These are phyloP conservation scores for Neopestalotiopsis clavispora DNA, from an alignment of 2,329 filamentous ascomycete species.

Conservation along the genomic window DNA sequence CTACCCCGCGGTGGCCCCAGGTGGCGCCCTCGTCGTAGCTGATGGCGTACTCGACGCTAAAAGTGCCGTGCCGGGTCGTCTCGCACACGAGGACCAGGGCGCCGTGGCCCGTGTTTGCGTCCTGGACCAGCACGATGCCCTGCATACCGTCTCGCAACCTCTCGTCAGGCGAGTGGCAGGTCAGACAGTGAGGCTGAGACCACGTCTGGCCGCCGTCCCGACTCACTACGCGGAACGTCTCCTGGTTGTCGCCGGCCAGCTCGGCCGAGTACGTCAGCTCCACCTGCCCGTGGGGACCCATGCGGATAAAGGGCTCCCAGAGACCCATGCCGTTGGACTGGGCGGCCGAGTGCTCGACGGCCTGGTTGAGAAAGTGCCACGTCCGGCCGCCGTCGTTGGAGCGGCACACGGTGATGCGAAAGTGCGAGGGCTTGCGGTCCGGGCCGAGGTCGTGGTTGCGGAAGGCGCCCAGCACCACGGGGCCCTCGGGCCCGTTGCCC, in stretches of 20 bases:
- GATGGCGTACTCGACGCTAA: slow-evolving; percentile 49
- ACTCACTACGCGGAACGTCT: slow-evolving; percentile 52
- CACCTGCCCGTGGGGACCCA: slow-evolving; percentile 39
- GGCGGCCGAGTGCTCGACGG: slow-evolving; percentile 45
- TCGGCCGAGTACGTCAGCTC: slow-evolving; percentile 53
- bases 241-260: slow-evolving; percentile 49
- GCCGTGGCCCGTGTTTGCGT: slow-evolving; percentile 33
- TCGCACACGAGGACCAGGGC: slow-evolving; percentile 51
- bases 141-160: slow-evolving; percentile 49
- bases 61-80: slow-evolving; percentile 45
- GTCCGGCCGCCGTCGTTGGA: slow-evolving; percentile 46
- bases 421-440: slow-evolving; percentile 39
- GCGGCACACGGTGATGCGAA: slow-evolving; percentile 55
- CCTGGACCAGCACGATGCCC: slow-evolving; percentile 40
- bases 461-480: slow-evolving; percentile 49
- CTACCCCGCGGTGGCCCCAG: slow-evolving; percentile 45
- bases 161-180: slow-evolving; percentile 41
- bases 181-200: slow-evolving; percentile 45
- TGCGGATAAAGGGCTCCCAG: slow-evolving; percentile 56
- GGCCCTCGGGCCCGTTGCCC: slow-evolving; percentile 22
- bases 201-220: slow-evolving; percentile 47
- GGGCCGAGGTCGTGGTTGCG: slow-evolving; percentile 50
- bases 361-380: slow-evolving; percentile 50
- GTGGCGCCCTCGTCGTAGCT: slow-evolving; percentile 48
- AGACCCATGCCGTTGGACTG: slow-evolving; percentile 47